phyloP scores from a whole-genome alignment of 2,329 filamentous ascomycete species.

The Colletotrichum liriopes region DNA sequence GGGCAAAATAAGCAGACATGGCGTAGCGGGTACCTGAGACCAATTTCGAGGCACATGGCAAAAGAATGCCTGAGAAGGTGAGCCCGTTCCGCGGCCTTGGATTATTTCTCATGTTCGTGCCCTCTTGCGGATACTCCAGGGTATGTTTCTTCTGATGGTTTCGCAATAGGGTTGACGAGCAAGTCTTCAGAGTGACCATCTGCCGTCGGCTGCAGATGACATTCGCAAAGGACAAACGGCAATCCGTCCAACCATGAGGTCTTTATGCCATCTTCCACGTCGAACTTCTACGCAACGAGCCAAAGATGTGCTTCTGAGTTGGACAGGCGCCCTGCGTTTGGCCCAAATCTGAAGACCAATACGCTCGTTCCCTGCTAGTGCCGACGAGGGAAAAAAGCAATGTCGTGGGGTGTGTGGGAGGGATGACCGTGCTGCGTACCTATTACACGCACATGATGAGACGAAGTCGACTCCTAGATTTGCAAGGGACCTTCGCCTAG shows the following conservation, averaged over 20 bases:
- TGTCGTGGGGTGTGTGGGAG: slow-evolving; percentile 25
- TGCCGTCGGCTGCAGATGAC: background rate
- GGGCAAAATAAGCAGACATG: slow-evolving; percentile 14
- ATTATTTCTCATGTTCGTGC: background rate
- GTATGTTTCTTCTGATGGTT: background rate
- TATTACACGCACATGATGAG: slow-evolving; percentile 25
- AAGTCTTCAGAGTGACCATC: background rate
- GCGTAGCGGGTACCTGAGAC: slow-evolving; percentile 41
- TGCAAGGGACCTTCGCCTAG: background rate
- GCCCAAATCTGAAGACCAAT: slow-evolving; percentile 30
- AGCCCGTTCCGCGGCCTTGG: background rate
- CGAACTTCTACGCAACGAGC: slow-evolving; percentile 3
- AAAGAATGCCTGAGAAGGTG: slow-evolving; percentile 2
- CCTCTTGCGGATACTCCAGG: background rate
- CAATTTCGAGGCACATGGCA: slow-evolving; percentile 31
- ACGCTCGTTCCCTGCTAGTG: slow-evolving; percentile 37
- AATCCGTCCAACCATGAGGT: slow-evolving; percentile 6
- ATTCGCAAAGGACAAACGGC: background rate
- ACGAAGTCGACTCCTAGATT: slow-evolving; percentile 21
- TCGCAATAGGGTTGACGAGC: background rate
- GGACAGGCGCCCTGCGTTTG: slow-evolving; percentile 21
- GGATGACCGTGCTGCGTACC: slow-evolving; percentile 22
- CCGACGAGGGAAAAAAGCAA: slow-evolving; percentile 40
- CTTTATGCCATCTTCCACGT: background rate
- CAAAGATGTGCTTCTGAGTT: slow-evolving; percentile 4